These are phyloP conservation scores for Simplicillium aogashimaense DNA, from an alignment of 2,329 filamentous ascomycete genomes.

Conservation along the genomic window DNA sequence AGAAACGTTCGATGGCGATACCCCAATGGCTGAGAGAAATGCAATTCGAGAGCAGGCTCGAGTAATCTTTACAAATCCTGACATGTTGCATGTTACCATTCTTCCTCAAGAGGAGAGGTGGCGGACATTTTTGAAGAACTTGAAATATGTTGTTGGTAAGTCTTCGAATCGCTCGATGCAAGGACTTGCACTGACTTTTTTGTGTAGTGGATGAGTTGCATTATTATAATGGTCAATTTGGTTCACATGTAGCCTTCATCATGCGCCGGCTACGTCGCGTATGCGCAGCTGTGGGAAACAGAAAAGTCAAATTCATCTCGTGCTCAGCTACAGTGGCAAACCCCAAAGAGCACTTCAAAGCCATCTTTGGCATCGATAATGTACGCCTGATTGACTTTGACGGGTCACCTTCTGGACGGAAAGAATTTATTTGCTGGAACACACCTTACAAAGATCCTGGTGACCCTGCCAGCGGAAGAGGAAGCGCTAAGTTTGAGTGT, in stretches of 20 bases:
- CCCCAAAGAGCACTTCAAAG: constrained; percentile 81
- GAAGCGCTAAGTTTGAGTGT: constrained; percentile 75
- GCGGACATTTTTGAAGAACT: constrained; percentile 78
- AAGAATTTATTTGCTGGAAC: constrained; percentile 97
- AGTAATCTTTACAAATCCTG: constrained; percentile 95
- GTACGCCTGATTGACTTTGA: constrained; percentile 82
- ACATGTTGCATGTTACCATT: constrained; percentile 94
- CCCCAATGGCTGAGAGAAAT: constrained; percentile 69
- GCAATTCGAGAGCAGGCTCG: constrained; percentile 77
- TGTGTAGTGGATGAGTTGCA: constrained; percentile 69
- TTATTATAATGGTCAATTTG: constrained; percentile 92
- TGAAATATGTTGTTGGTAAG: constrained; percentile 74
- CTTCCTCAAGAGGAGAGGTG: constrained; percentile 85
- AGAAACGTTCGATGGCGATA: constrained; percentile 95
- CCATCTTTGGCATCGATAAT: constrained; percentile 81
- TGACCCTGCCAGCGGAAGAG: constrained; percentile 78
- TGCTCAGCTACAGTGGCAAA: constrained; percentile 97
- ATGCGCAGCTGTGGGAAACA: constrained; percentile 84
- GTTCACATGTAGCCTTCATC: constrained; percentile 87
- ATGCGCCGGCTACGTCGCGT: constrained; percentile 83
- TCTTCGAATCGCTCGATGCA: constrained; percentile 2
- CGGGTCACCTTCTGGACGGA: constrained; percentile 78
- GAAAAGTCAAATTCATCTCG: constrained; percentile 78
- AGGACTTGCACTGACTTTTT: constrained; percentile 4
- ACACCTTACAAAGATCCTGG: constrained; percentile 85